phyloP scores from a whole-genome alignment of 2,329 filamentous ascomycete genomes.

The Phialophora tarda region DNA sequence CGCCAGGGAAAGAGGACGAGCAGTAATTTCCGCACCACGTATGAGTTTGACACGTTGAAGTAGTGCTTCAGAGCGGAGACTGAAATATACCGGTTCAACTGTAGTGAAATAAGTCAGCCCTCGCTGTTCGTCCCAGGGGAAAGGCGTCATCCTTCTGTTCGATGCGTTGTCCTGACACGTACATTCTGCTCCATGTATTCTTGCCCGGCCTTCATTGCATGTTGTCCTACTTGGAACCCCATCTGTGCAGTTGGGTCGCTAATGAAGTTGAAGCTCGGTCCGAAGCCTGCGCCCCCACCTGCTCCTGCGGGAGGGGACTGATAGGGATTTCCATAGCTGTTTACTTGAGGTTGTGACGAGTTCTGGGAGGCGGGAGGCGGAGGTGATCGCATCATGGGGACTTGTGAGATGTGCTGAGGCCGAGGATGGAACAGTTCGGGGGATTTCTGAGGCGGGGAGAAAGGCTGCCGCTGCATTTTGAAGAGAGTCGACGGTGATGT shows the following conservation, averaged over 20 bases:
- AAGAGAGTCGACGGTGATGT: conserved; percentile 1
- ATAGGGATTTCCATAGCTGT: conserved; percentile 58
- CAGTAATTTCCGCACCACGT: conserved; percentile 90
- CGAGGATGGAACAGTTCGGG: conserved; percentile 96
- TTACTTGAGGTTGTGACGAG: conserved; percentile 53
- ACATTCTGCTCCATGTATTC: conserved; percentile 97
- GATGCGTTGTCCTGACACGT: conserved; percentile 43
- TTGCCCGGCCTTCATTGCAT: conserved; percentile 86
- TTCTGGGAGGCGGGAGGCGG: conserved; percentile 74
- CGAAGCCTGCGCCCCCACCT: conserved; percentile 43
- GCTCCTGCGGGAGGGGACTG: conserved; percentile 47
- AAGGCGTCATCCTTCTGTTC: neutral
- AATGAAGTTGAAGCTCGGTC: conserved; percentile 76
- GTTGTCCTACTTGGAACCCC: conserved; percentile 91
- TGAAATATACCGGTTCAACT: conserved; percentile 85
- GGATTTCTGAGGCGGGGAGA: conserved; percentile 77
- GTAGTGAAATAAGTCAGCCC: conserved; percentile 32
- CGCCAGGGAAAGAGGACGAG: conserved; percentile 97
- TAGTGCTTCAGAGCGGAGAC: conserved; percentile 95
- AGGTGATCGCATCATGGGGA: conserved; percentile 94
- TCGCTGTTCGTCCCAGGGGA: neutral
- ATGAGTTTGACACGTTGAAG: conserved; percentile 98
- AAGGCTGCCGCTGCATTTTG: conserved; percentile 82
- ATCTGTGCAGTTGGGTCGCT: conserved; percentile 94
- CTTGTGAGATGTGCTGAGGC: conserved; percentile 96